Evolutionary conservation across 169 alveolate genomes (phyloP).

Genomic region (Plasmodium coatneyi): DNA sequence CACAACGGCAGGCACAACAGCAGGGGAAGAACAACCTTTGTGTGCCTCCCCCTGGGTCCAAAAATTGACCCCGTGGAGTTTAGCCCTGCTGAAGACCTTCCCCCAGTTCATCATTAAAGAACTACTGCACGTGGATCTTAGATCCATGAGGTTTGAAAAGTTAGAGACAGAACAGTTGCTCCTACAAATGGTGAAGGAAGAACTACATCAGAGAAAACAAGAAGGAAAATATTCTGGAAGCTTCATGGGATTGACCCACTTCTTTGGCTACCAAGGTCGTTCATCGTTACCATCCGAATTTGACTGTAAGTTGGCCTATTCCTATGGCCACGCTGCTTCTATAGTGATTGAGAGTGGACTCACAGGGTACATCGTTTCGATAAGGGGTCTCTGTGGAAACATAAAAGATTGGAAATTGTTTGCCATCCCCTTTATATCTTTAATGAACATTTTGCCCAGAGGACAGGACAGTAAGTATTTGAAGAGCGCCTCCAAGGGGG

Average conservation of each 20-base stretch:
- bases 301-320: conserved; percentile 94
- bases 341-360: conserved; percentile 93
- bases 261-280: conserved; percentile 98
- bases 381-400: conserved; percentile 92
- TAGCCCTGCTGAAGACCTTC: conserved; percentile 92
- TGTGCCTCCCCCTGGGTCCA: conserved; percentile 78
- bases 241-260: conserved; percentile 96
- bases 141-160: conserved; percentile 80
- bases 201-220: conserved; percentile 91
- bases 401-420: conserved; percentile 95
- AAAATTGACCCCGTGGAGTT: conserved; percentile 94
- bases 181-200: conserved; percentile 94
- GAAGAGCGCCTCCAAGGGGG: conserved; percentile 81
- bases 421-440: conserved; percentile 93
- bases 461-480: conserved; percentile 52
- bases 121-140: conserved; percentile 87
- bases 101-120: conserved; percentile 95
- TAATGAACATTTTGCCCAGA: conserved; percentile 89
- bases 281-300: conserved; percentile 97
- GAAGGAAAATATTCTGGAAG: conserved; percentile 92
- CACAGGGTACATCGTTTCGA: conserved; percentile 94
- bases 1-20: not conserved
- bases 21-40: not conserved
- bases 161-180: conserved; percentile 96
- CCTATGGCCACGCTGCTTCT: conserved; percentile 96